These are phyloP conservation scores for Tricholoma matsutake DNA, from an alignment of 768 basidiomycete species.

Conservation along the genomic window DNA sequence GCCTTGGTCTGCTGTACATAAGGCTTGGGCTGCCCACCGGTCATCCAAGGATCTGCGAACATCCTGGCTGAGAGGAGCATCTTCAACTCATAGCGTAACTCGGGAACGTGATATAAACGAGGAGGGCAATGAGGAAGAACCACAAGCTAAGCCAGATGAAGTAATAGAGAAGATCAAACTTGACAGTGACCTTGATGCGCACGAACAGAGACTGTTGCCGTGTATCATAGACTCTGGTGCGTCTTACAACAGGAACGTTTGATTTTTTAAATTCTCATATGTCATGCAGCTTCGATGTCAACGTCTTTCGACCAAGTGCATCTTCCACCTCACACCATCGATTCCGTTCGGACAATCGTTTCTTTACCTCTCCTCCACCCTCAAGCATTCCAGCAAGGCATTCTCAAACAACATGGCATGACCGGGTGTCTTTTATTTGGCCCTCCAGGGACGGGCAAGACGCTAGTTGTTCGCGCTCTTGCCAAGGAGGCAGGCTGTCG, in stretches of 20 bases:
- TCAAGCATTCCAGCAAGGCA: slow-evolving; percentile 81
- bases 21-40: slow-evolving; percentile 62
- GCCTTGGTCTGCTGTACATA: slow-evolving; percentile 63
- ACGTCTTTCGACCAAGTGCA: slow-evolving; percentile 89
- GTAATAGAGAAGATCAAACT: slow-evolving; percentile 75
- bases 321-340: slow-evolving; percentile 83
- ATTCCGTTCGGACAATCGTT: slow-evolving; percentile 88
- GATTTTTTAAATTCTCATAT: slow-evolving; percentile 7
- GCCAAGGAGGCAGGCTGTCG: slow-evolving; percentile 92
- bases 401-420: slow-evolving; percentile 89
- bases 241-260: slow-evolving; percentile 19
- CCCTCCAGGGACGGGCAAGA: slow-evolving; percentile 89
- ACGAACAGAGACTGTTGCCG: slow-evolving; percentile 76
- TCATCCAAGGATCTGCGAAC: slow-evolving; percentile 51
- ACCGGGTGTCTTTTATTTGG: slow-evolving; percentile 90
- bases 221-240: slow-evolving; percentile 84
- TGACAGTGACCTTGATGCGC: slow-evolving; percentile 71
- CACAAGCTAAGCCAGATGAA: slow-evolving; percentile 53
- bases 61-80: slow-evolving; percentile 56
- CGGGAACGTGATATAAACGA: slow-evolving; percentile 32
- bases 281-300: slow-evolving; percentile 56
- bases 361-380: slow-evolving; percentile 87
- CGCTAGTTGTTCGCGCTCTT: slow-evolving; percentile 82
- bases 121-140: slow-evolving; percentile 31
- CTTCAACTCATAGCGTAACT: slow-evolving; percentile 22